Conservation (phyloP, 2,329 filamentous ascomycete species). For the Uncinocarpus reesii region DNA sequence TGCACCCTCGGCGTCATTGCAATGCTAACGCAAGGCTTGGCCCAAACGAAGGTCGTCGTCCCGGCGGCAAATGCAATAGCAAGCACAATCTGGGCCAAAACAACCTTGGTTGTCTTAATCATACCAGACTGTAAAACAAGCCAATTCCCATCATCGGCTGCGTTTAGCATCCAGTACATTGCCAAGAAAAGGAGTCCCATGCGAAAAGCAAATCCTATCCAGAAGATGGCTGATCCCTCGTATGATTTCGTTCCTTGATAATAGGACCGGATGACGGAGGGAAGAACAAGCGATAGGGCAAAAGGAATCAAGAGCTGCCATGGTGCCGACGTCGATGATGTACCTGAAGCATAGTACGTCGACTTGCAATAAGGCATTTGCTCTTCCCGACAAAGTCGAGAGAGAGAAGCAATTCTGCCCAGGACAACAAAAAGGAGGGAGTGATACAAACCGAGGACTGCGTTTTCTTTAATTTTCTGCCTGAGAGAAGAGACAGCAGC, state of each 20-base stretch:
- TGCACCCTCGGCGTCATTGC: conserved; percentile 40
- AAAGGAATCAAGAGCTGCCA: conserved; percentile 83
- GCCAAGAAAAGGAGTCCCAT: conserved; percentile 64
- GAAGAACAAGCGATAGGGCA: conserved; percentile 59
- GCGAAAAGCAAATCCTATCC: conserved; percentile 73
- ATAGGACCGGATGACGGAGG: conserved; percentile 71
- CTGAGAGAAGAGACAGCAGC: conserved; percentile 65
- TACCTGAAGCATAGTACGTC: conserved; percentile 87
- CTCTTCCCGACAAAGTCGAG: conserved; percentile 88
- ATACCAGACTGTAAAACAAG: conserved; percentile 50
- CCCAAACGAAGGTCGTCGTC: conserved; percentile 73
- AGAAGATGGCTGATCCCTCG: conserved; percentile 71
- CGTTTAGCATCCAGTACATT: conserved; percentile 78
- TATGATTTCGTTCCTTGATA: conserved; percentile 75
- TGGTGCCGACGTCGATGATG: conserved; percentile 80
- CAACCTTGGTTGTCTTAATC: conserved; percentile 64
- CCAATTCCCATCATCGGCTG: conserved; percentile 76
- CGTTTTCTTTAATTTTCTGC: conserved; percentile 55
- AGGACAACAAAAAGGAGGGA: conserved; percentile 72
- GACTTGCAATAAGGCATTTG: conserved; percentile 96
- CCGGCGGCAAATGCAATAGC: conserved; percentile 74
- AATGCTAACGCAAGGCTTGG: conserved; percentile 73
- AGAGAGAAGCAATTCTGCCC: conserved; percentile 70
- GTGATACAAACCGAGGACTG: conserved; percentile 70
- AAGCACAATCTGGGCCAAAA: conserved; percentile 69